Percentiles rank a stretch among this genome's conserved stretches.
phyloP scores from a whole-genome alignment of 352 stramenopile genomes.

The Pythium vanterpoolii region DNA sequence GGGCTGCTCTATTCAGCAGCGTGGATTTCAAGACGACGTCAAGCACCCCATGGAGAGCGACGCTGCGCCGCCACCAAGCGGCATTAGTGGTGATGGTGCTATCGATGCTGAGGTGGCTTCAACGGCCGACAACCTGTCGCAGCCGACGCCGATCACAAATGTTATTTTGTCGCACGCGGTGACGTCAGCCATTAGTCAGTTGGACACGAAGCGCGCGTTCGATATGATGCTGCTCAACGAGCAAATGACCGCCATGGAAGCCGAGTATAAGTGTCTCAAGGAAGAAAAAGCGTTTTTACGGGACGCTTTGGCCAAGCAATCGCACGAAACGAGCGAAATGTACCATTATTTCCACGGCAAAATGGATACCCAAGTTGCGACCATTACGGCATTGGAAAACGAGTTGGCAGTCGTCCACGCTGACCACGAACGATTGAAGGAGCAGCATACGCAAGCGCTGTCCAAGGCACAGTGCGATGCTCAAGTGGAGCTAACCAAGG shows the following conservation, averaged over 20 bases:
- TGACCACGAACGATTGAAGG: constrained; percentile 17
- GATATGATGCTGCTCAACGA: constrained; percentile 67
- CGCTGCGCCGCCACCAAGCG: background rate
- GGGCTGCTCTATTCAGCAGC: background rate
- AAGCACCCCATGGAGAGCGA: constrained; percentile 6
- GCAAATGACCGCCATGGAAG: constrained; percentile 35
- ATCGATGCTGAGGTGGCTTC: background rate
- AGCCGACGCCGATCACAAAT: constrained; percentile 25
- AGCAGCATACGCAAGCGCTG: constrained; percentile 19
- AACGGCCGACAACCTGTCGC: background rate
- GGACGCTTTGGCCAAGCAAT: constrained; percentile 34
- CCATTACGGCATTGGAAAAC: constrained; percentile 57
- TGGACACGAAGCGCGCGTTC: constrained; percentile 56
- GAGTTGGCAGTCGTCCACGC: constrained; percentile 27
- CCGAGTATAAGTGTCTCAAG: constrained; percentile 34
- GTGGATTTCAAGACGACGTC: background rate
- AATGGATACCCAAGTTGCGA: constrained; percentile 70
- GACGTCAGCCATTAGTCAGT: constrained; percentile 36
- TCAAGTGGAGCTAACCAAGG: constrained; percentile 18
- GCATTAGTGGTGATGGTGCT: background rate
- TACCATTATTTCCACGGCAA: constrained; percentile 88
- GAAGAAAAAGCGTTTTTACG: constrained; percentile 50
- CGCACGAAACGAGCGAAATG: constrained; percentile 72
- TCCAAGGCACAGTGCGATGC: constrained; percentile 13
- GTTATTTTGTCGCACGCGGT: constrained; percentile 49